Evolutionary conservation across 1,284 basidiomycete genomes (phyloP).

Genomic region (Mrakiaceae sp.): DNA sequence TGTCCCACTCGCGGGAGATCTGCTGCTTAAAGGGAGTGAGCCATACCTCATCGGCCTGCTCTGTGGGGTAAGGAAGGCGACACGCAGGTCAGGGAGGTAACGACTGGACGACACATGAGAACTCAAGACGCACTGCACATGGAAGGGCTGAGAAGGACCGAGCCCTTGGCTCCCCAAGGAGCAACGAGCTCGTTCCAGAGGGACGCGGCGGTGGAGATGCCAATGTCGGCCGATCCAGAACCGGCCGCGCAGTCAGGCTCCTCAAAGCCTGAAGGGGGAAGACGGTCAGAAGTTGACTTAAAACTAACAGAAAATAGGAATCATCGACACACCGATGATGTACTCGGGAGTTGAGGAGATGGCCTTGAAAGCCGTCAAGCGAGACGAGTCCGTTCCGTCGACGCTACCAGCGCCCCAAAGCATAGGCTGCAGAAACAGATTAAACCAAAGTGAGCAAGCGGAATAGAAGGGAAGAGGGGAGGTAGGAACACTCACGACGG

Average conservation of each 20-base stretch:
- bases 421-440: constrained; percentile 26
- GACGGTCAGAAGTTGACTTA: neutral
- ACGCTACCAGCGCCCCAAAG: constrained; percentile 32
- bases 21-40: constrained; percentile 26
- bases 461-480: too few species aligned
- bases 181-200: constrained; percentile 32
- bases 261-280: constrained; percentile 18
- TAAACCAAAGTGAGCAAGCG: neutral
- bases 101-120: neutral
- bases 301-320: neutral
- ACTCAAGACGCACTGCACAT: constrained; percentile 27
- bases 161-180: constrained; percentile 26
- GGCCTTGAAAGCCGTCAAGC: constrained; percentile 28
- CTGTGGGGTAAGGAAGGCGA: constrained; percentile 7
- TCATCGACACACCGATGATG: constrained; percentile 21
- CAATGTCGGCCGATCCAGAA: constrained; percentile 14
- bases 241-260: constrained; percentile 33
- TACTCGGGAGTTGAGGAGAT: constrained; percentile 27
- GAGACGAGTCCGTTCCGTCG: constrained; percentile 26
- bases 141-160: constrained; percentile 28
- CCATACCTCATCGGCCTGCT: constrained; percentile 31
- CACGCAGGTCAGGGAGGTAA: neutral
- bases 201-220: constrained; percentile 18
- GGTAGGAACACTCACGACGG: too few species aligned
- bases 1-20: constrained; percentile 24